Conservation (phyloP, 2,329 filamentous ascomycete species). For the Hymenoscyphus occultus region DNA sequence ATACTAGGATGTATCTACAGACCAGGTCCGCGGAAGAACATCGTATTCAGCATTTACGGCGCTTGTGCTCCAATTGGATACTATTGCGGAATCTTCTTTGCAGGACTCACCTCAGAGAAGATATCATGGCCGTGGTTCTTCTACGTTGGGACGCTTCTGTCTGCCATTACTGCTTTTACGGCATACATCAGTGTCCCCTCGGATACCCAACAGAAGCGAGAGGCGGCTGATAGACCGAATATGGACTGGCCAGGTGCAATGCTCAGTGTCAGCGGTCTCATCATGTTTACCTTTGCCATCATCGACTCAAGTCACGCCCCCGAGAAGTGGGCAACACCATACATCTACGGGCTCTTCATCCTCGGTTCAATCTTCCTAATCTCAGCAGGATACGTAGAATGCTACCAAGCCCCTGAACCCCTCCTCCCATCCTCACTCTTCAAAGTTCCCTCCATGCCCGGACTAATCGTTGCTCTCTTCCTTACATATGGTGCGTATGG, state of each 20-base stretch:
- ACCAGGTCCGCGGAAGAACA: conserved; percentile 66
- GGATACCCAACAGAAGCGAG: conserved; percentile 40
- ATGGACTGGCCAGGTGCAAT: conserved; percentile 70
- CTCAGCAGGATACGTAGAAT: conserved; percentile 66
- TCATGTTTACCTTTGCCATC: conserved; percentile 71
- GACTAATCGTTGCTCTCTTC: conserved; percentile 58
- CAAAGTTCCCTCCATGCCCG: conserved; percentile 63
- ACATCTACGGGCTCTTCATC: conserved; percentile 64
- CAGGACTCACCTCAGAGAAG: conserved; percentile 58
- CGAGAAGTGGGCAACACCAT: conserved; percentile 68
- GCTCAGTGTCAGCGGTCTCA: conserved; percentile 61
- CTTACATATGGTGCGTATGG: conserved; percentile 68
- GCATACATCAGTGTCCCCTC: conserved; percentile 50
- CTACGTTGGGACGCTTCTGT: conserved; percentile 58
- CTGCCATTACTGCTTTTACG: conserved; percentile 45
- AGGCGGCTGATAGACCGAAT: conserved; percentile 38
- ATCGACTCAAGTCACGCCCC: conserved; percentile 70
- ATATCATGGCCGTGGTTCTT: conserved; percentile 66
- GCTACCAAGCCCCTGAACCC: conserved; percentile 65
- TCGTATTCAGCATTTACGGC: conserved; percentile 58
- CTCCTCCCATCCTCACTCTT: conserved; percentile 70
- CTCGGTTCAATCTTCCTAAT: conserved; percentile 59
- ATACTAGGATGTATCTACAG: conserved; percentile 63
- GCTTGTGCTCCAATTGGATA: conserved; percentile 54
- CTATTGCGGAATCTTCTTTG: conserved; percentile 61